These are phyloP conservation scores for Cytidiella melzeri DNA, from an alignment of 768 basidiomycete species.

Conservation along the genomic window DNA sequence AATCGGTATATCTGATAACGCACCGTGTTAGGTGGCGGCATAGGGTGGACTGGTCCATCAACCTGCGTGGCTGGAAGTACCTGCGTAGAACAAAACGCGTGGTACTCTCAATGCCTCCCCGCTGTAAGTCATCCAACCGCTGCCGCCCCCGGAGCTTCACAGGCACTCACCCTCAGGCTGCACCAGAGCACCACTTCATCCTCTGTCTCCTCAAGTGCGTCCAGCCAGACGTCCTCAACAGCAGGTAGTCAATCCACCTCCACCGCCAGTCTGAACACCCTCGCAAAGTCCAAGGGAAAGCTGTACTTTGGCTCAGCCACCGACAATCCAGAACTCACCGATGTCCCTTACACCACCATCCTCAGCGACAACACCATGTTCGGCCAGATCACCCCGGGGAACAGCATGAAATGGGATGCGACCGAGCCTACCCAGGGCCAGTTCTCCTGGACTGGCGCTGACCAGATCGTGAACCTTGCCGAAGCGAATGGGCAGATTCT, in stretches of 20 bases:
- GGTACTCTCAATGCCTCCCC: slow-evolving; percentile 14
- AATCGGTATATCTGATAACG: neutral
- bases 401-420: slow-evolving; percentile 46
- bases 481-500: slow-evolving; percentile 41
- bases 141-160: neutral
- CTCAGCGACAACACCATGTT: slow-evolving; percentile 32
- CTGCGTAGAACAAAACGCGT: slow-evolving; percentile 6
- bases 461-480: slow-evolving; percentile 39
- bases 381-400: slow-evolving; percentile 39
- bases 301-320: slow-evolving; percentile 44
- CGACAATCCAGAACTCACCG: slow-evolving; percentile 38
- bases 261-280: slow-evolving; percentile 24
- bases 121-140: neutral
- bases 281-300: slow-evolving; percentile 35
- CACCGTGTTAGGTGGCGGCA: slow-evolving; percentile 7
- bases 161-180: neutral
- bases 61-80: slow-evolving; percentile 11
- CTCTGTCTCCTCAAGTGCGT: neutral
- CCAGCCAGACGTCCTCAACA: neutral
- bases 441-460: slow-evolving; percentile 42
- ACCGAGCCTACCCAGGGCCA: slow-evolving; percentile 43
- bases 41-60: slow-evolving; percentile 12
- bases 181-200: slow-evolving; percentile 1
- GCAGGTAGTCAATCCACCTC: slow-evolving; percentile 1
- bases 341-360: slow-evolving; percentile 32